These are phyloP conservation scores for Coemansia guatemalensis DNA, from an alignment of 192 early-diverging fungal species.

Conservation along the genomic window DNA sequence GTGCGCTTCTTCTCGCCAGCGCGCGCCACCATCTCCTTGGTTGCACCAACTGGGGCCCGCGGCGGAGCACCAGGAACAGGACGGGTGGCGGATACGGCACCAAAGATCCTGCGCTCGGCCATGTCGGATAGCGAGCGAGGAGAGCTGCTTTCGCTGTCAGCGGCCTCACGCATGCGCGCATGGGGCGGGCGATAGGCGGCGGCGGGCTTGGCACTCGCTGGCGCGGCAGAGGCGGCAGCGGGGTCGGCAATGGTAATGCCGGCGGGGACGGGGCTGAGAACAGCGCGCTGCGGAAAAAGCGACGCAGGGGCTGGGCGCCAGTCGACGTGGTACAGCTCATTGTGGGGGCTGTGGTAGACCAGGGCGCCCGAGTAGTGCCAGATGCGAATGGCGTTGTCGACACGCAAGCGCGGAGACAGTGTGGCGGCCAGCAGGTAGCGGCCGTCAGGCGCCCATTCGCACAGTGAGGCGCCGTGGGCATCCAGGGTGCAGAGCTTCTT, in stretches of 20 bases:
- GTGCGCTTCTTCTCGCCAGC: slow-evolving; percentile 65
- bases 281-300: slow-evolving; percentile 74
- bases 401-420: slow-evolving; percentile 88
- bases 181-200: slow-evolving; percentile 76
- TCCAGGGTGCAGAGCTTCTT: slow-evolving; percentile 80
- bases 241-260: slow-evolving; percentile 54
- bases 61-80: slow-evolving; percentile 37
- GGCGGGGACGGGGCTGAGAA: slow-evolving; percentile 71
- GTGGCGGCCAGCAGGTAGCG: slow-evolving; percentile 92
- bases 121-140: slow-evolving; percentile 45
- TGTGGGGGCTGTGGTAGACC: slow-evolving; percentile 70
- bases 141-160: slow-evolving; percentile 14
- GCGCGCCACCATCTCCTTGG: slow-evolving; percentile 10
- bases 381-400: slow-evolving; percentile 96
- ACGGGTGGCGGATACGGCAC: slow-evolving; percentile 7
- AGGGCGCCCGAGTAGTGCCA: slow-evolving; percentile 94
- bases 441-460: slow-evolving; percentile 92
- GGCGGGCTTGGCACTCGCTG: slow-evolving; percentile 39
- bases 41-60: slow-evolving; percentile 38
- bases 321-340: slow-evolving; percentile 86
- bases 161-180: slow-evolving; percentile 51
- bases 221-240: slow-evolving; percentile 27
- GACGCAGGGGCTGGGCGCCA: slow-evolving; percentile 67
- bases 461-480: slow-evolving; percentile 80
- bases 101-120: slow-evolving; percentile 34